Evolutionary conservation across 768 basidiomycete species (phyloP).

Genomic region (Dendrothele bispora): DNA sequence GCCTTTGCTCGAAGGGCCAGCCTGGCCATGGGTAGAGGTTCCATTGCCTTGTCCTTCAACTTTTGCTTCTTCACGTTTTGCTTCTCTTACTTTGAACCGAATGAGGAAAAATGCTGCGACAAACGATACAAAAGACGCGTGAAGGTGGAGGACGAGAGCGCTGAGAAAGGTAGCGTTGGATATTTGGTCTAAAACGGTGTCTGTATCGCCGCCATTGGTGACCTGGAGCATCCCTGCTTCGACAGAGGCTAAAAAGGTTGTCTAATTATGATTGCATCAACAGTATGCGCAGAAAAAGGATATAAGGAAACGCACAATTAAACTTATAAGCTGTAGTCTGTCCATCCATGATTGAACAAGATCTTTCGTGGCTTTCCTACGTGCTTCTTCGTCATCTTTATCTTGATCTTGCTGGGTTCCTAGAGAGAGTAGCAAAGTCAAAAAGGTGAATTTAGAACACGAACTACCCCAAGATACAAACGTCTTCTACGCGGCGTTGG

Average conservation of each 20-base stretch:
- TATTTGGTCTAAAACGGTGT: constrained; percentile 19
- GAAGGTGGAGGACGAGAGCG: constrained; percentile 54
- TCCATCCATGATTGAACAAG: constrained; percentile 65
- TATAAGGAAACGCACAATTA: constrained; percentile 43
- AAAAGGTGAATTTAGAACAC: neutral
- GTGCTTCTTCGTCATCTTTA: constrained; percentile 42
- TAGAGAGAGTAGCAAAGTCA: neutral
- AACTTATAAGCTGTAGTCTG: constrained; percentile 56
- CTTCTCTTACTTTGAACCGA: constrained; percentile 54
- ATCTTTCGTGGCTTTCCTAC: constrained; percentile 45
- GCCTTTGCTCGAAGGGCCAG: constrained; percentile 2
- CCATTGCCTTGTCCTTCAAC: constrained; percentile 21
- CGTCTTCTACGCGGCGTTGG: neutral
- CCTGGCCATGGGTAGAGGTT: neutral
- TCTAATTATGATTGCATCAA: constrained; percentile 29
- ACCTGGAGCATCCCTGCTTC: constrained; percentile 53
- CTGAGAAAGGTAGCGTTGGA: constrained; percentile 50
- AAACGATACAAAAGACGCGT: constrained; percentile 45
- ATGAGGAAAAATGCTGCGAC: constrained; percentile 56
- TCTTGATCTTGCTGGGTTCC: constrained; percentile 49
- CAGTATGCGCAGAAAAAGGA: constrained; percentile 2
- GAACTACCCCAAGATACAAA: neutral
- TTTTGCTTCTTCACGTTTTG: constrained; percentile 45
- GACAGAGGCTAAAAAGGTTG: constrained; percentile 62
- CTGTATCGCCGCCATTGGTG: constrained; percentile 30